phyloP scores from a whole-genome alignment of 768 basidiomycete genomes.

The Boletellus sp. region DNA sequence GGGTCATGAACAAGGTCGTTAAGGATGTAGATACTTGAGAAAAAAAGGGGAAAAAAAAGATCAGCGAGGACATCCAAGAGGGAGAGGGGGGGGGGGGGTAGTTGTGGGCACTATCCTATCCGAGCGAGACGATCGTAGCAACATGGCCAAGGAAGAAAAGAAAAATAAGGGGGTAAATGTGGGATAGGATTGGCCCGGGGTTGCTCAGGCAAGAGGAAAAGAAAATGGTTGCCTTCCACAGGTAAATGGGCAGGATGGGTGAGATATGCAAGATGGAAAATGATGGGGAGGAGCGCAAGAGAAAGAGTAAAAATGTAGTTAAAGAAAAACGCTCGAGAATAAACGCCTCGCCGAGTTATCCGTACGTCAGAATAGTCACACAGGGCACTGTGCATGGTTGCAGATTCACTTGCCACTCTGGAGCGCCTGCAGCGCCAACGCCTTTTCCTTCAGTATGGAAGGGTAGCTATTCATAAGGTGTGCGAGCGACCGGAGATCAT shows the following conservation, averaged over 20 bases:
- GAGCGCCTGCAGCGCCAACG: constrained; percentile 29
- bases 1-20: neutral
- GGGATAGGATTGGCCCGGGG: neutral
- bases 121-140: neutral
- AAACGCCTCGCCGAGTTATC: too few relatives aligned
- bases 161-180: too few relatives aligned
- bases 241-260: too few relatives aligned
- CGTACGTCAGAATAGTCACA: too few relatives aligned
- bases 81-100: neutral
- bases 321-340: too few relatives aligned
- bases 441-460: constrained; percentile 77
- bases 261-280: too few relatives aligned
- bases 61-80: neutral
- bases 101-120: neutral
- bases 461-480: constrained; percentile 89
- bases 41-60: neutral
- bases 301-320: too few relatives aligned
- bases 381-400: too few relatives aligned
- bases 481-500: constrained; percentile 78
- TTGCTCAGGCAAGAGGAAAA: too few relatives aligned
- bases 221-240: too few relatives aligned
- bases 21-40: neutral
- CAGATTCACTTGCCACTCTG: constrained; percentile 24
- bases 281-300: too few relatives aligned
- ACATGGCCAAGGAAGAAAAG: neutral